Base-by-base conservation (phyloP, 352 stramenopile genomes). In the Peronospora belbahrii region DNA sequence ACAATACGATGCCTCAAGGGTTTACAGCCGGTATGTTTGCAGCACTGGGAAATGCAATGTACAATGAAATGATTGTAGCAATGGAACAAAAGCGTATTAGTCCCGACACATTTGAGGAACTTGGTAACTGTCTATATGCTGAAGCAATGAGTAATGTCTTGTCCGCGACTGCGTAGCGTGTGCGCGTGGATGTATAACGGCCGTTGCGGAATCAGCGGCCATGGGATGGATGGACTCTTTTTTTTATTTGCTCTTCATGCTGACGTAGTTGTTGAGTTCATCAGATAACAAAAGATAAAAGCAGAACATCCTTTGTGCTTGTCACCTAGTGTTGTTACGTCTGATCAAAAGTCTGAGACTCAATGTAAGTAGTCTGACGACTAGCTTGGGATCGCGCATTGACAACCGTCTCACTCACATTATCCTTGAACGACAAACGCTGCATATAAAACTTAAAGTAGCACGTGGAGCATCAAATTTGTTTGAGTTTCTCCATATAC, bases 1-100 rank as follows among this genome's bases (percentile, higher is more conserved):
- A 64, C 19, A 51, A 65, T 24, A 65, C 38, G 22, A 59, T 85
- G 45, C 73, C 78, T 0, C 68, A 86, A 33, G 78, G 78, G 10
- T 90, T 90, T 49, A 82, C 75, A 20, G 52, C 78, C 13, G 56
- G 71, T 22, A 84, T 85, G 74, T 90, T 90, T 44, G 55, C 56
- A 6, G 62, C 65, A 33, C 48, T 90, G 14, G 78, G 78, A n/a
- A 68, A 85, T 45, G 74, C 66, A 18, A 51, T 88, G 30, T 83
- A 82, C 54, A 67, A 63, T 14, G 78, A 90, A 37, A 89, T 88
- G 71, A 35, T 74, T 13, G 52, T 56, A 30, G 50, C 69, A 9
- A 60, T 59, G 35, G 51, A 74, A 31, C 65, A 67, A 48, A 67
- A 68, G 33, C 56, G 51, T 4, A 76, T 84, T 46, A 67, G 67